Evolutionary conservation across 2,329 filamentous ascomycete genomes (phyloP).

Genomic region (Pleoardoris graminearum): DNA sequence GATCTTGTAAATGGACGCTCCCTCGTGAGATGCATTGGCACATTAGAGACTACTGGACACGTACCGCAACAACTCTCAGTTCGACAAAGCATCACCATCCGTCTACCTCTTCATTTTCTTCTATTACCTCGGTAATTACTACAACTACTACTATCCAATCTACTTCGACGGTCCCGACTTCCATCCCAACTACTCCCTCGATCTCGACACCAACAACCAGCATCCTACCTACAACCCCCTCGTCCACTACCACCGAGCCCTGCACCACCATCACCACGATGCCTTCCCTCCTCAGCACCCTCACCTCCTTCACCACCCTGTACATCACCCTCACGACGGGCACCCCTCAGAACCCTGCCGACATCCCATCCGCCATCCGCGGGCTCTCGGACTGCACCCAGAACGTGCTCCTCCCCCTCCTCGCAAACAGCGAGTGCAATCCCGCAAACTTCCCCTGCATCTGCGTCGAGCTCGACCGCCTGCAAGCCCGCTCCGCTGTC

Average conservation of each 20-base stretch:
- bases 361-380: constrained; percentile 16
- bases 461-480: constrained; percentile 20
- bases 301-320: constrained; percentile 17
- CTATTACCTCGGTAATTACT: not conserved
- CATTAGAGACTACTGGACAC: constrained; percentile 10
- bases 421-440: constrained; percentile 23
- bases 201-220: not conserved
- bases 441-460: constrained; percentile 26
- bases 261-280: constrained; percentile 7
- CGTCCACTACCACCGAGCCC: not conserved
- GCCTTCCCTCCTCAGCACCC: constrained; percentile 11
- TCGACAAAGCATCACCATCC: not conserved
- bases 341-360: not conserved
- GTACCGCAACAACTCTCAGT: constrained; percentile 8
- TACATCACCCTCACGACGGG: constrained; percentile 16
- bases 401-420: constrained; percentile 21
- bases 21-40: constrained; percentile 11
- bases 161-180: not conserved
- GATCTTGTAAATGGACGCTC: constrained; percentile 6
- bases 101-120: not conserved
- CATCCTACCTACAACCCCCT: not conserved
- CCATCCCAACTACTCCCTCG: constrained; percentile 1
- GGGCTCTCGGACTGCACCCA: constrained; percentile 24
- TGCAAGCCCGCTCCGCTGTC: constrained; percentile 7
- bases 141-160: not conserved